A percentile compares a stretch with the other conserved stretches of the same genome.
Conservation (phyloP, 768 basidiomycete species). For the Tubosaeta sp. region DNA sequence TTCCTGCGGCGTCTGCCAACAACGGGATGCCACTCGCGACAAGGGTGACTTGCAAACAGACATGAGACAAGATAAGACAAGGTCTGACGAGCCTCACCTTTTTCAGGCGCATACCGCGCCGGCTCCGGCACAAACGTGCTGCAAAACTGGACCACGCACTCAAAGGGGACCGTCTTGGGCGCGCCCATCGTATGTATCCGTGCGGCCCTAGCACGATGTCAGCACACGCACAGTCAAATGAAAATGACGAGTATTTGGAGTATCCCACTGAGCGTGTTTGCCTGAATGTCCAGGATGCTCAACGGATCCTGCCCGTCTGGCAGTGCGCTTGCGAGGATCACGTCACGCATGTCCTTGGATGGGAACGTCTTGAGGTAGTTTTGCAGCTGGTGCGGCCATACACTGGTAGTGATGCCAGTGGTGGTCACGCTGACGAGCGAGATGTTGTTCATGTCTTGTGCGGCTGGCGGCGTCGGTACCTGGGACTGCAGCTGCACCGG, state of each 20-base stretch:
- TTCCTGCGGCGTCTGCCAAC: slow-evolving; percentile 43
- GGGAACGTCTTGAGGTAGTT: slow-evolving; percentile 43
- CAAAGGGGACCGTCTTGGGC: slow-evolving; percentile 37
- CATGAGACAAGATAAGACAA: slow-evolving; percentile 1
- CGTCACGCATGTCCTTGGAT: slow-evolving; percentile 56
- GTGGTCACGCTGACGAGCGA: slow-evolving; percentile 40
- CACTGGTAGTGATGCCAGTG: slow-evolving; percentile 43
- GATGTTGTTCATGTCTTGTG: slow-evolving; percentile 3
- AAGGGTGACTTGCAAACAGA: slow-evolving; percentile 46
- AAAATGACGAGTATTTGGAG: slow-evolving; percentile 65
- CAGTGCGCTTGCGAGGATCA: slow-evolving; percentile 49
- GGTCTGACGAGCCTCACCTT: slow-evolving; percentile 38
- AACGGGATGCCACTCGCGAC: slow-evolving; percentile 62
- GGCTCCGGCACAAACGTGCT: slow-evolving; percentile 55
- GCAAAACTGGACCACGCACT: slow-evolving; percentile 56
- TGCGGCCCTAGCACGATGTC: slow-evolving; percentile 45
- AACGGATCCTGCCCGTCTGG: slow-evolving; percentile 68
- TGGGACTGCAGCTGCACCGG: too few relatives aligned
- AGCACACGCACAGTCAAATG: not conserved
- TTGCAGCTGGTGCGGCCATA: slow-evolving; percentile 36
- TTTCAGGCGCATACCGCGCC: slow-evolving; percentile 64
- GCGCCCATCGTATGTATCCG: slow-evolving; percentile 42
- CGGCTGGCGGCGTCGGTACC: not conserved
- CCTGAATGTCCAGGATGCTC: slow-evolving; percentile 46
- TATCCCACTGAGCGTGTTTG: slow-evolving; percentile 61